These are phyloP conservation scores for Medicago ruthenica DNA, from an alignment of 306 rosid species.

Conservation along the genomic window DNA sequence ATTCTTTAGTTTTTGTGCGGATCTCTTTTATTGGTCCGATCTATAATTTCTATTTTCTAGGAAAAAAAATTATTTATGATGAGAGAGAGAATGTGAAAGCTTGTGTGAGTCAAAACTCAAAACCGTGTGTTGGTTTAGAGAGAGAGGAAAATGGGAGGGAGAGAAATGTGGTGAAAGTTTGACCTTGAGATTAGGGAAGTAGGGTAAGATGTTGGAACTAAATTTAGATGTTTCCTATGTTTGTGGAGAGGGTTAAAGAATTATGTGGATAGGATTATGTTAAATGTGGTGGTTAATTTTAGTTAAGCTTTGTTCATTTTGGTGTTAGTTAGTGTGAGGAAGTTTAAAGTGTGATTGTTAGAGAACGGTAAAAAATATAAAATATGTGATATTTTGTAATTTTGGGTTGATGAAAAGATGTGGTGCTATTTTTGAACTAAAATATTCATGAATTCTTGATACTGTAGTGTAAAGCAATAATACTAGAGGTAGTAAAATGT, in stretches of 20 bases:
- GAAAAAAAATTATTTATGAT: background rate
- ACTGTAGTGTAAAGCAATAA: too few relatives aligned
- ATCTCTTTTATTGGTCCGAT: slow-evolving; percentile 60
- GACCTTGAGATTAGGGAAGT: slow-evolving; percentile 65
- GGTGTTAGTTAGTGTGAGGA: background rate
- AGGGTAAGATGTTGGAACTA: slow-evolving; percentile 41
- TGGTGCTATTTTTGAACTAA: too few relatives aligned
- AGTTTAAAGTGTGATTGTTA: background rate
- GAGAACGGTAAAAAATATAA: too few relatives aligned
- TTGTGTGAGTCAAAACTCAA: slow-evolving; percentile 51
- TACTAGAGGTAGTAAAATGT: too few relatives aligned
- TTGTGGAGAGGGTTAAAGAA: slow-evolving; percentile 44
- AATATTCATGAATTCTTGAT: too few relatives aligned
- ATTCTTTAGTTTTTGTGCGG: slow-evolving; percentile 44
- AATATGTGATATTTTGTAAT: too few relatives aligned
- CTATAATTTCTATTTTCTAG: slow-evolving; percentile 56
- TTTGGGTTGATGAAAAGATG: too few relatives aligned
- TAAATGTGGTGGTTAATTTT: slow-evolving; percentile 37
- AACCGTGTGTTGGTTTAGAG: slow-evolving; percentile 69
- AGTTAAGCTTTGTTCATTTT: slow-evolving; percentile 1
- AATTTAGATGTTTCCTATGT: slow-evolving; percentile 50
- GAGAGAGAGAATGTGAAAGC: background rate
- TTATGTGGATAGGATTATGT: slow-evolving; percentile 49
- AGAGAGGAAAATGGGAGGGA: slow-evolving; percentile 27
- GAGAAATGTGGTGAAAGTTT: slow-evolving; percentile 50